phyloP scores from a whole-genome alignment of 192 early-diverging fungal species.

The Coemansia sp. region DNA sequence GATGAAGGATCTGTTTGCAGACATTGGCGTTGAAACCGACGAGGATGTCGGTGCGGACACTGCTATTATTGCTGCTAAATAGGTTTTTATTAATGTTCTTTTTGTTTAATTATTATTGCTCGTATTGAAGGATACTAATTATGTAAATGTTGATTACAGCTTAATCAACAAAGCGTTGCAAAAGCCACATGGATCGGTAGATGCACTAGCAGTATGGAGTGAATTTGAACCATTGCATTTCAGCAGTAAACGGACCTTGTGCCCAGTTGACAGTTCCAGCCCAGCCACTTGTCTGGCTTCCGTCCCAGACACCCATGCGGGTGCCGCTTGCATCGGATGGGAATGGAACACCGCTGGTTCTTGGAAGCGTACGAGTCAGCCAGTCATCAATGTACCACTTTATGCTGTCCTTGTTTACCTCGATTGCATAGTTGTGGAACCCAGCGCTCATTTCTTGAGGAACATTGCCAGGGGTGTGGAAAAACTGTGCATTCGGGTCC shows the following conservation, averaged over 20 bases:
- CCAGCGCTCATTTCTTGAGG: slow-evolving; percentile 39
- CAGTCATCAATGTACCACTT: slow-evolving; percentile 61
- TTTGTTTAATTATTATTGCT: no score
- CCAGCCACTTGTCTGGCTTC: slow-evolving; percentile 47
- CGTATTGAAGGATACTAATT: not conserved
- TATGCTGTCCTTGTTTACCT: slow-evolving; percentile 55
- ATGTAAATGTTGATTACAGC: not conserved
- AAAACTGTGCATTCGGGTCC: slow-evolving; percentile 22
- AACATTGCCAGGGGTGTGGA: slow-evolving; percentile 39
- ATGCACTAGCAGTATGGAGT: slow-evolving; percentile 31
- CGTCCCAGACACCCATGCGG: slow-evolving; percentile 56
- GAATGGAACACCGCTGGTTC: slow-evolving; percentile 27
- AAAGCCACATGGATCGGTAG: not conserved
- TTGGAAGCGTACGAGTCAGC: slow-evolving; percentile 48
- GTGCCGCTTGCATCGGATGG: slow-evolving; percentile 28
- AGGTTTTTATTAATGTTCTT: not conserved
- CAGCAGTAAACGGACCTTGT: slow-evolving; percentile 30
- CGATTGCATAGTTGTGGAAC: slow-evolving; percentile 62
- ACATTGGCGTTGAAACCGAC: slow-evolving; percentile 64
- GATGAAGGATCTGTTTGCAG: slow-evolving; percentile 55
- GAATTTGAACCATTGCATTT: slow-evolving; percentile 37
- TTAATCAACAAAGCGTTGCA: not conserved
- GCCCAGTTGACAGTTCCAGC: slow-evolving; percentile 51
- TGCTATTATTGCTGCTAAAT: slow-evolving; percentile 24
- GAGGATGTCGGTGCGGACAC: slow-evolving; percentile 48